Base-by-base conservation (phyloP, 495 filamentous ascomycete species). In the Mytilinidion resinicola region DNA sequence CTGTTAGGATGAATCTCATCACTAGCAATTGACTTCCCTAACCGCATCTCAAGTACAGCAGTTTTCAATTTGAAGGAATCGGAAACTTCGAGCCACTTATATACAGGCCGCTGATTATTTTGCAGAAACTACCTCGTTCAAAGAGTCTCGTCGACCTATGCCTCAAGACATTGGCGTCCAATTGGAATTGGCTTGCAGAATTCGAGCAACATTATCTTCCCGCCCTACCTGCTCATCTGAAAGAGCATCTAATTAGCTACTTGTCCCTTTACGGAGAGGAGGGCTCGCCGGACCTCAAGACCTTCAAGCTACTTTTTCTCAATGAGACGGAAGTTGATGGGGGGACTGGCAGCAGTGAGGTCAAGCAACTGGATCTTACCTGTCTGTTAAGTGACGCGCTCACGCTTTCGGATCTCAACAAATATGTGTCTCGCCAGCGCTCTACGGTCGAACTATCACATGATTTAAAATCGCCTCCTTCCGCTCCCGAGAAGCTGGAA, bases 151-250 rank as follows among this genome's bases (percentile, higher is more conserved):
- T 83, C 20, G 82, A 87, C 66, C 70, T 72, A 5, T 60, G 79
- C 17, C 70, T 93, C 21, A 80, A 80, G 58, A 69, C 68, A 7
- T 80, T 93, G 66, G 86, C 82, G 1, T 61, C 67, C n/a, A 79
- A 88, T 51, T 95, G 87, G 88, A 73, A 78, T 1, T 84, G 80
- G 64, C 82, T 91, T 65, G 53, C 80, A 14, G 73, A 79, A 17
- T 89, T 86, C 63, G 82, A 89, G 63, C 82, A 78, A 38, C 73
- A 84, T 50, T 84, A 87, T 60, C 72, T 93, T 4, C 78, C 82
- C 3, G 73, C 80, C 11, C 63, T 92, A 5, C 85, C 88, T 0
- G 75, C 71, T 4, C 79, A 79, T 39, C 61, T 90, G 4, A 84
- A 89, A 53, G 66, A 75, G 25, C 66, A 80, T 0, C 63, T 95